Base-by-base conservation (phyloP, 78 protist species). In the Thecamonas trahens region DNA sequence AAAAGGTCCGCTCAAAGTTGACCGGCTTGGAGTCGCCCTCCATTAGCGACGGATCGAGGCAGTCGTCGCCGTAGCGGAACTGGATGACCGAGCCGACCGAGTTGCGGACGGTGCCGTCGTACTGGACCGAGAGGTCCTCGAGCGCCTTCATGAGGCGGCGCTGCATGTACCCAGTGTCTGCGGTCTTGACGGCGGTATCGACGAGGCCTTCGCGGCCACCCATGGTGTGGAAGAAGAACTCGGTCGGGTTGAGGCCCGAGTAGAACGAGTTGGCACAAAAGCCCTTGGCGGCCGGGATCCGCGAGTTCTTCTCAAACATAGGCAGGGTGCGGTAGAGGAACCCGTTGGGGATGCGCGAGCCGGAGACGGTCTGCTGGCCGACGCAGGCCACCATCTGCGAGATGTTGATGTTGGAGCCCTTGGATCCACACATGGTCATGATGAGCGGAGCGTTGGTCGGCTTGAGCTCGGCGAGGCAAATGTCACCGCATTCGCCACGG, bases 181-280 rank as follows among this genome's bases (percentile, higher is more conserved):
- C 99, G 0, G 99, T 97, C 81, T 97, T 97, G 70, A 97, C 99
- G 17, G 99, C 99, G 0, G 99, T 95, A 79, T 96, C 99, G 22
- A 89, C 94, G 4, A 89, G 85, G 68, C 84, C 84, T 72, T 95
- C 97, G 11, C 98, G 71, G 24, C 98, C 98, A 15, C 91, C 99
- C 99, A 97, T 97, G 24, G 99, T 95, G 84, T 97, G 99, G 85
- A 96, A 95, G 90, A 96, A 96, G 81, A 95, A 95, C 87, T 97
- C 99, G 0, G 94, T 77, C 29, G 98, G 91, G 17, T 62, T 53
- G 54, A 97, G 75, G 34, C 99, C 99, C 0, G 98, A 74, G 87
- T 61, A 97, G 86, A 97, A 97, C 44, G 89, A 74, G 83, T 95
- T 92, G 20, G 77, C 78, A 11, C 96, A 99, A 62, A 97, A 97